phyloP scores from a whole-genome alignment of 2,329 filamentous ascomycete genomes.

The Pseudogymnoascus destructans region DNA sequence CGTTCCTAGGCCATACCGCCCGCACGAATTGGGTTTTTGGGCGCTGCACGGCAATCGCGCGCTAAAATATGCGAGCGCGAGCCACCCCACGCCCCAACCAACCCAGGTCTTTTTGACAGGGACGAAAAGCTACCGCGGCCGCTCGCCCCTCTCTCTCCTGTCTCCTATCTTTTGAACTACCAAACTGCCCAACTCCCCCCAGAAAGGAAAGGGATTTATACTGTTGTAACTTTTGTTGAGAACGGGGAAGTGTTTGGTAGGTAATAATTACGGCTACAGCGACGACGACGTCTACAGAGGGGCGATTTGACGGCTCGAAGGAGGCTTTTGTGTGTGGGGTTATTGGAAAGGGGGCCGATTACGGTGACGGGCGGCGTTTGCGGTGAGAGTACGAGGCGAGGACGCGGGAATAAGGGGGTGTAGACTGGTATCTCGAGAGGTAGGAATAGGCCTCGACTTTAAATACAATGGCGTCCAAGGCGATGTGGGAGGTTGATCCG shows the following conservation, averaged over 20 bases:
- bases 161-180: not conserved
- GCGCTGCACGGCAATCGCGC: not conserved
- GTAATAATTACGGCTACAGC: not conserved
- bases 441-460: not conserved
- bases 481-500: constrained; percentile 97
- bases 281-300: not conserved
- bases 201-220: not conserved
- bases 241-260: not conserved
- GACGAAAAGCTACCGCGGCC: not conserved
- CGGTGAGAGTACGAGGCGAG: not conserved
- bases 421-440: not conserved
- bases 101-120: not conserved
- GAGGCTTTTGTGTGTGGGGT: not conserved
- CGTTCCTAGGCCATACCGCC: not conserved
- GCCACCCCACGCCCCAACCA: not conserved
- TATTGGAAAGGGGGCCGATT: not conserved
- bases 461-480: constrained; percentile 46
- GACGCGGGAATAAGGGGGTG: not conserved
- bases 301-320: not conserved
- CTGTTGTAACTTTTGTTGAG: not conserved
- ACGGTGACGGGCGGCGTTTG: not conserved
- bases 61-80: not conserved
- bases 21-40: not conserved
- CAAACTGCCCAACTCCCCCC: not conserved
- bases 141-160: not conserved